Evolutionary conservation across 306 rosid species (phyloP).

Genomic region (Pterocarpus macrocarpus): DNA sequence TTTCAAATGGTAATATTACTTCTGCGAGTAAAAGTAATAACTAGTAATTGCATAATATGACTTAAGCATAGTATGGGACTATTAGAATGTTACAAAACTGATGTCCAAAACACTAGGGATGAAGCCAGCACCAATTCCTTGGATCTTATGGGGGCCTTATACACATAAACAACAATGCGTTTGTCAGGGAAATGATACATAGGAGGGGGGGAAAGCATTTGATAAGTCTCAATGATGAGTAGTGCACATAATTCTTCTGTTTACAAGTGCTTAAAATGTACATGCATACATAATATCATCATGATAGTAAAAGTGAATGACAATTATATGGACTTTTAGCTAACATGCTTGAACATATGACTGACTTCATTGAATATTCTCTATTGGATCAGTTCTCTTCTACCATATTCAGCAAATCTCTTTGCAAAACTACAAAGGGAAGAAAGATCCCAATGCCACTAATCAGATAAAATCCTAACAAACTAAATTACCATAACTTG

Average conservation of each 20-base stretch:
- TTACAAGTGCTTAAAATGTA: not conserved
- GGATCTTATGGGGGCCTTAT: slow-evolving; percentile 96
- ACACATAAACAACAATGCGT: slow-evolving; percentile 38
- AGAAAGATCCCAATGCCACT: not conserved
- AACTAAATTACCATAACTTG: not conserved
- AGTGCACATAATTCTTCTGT: not conserved
- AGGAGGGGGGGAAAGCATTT: not conserved
- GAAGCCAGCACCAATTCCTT: slow-evolving; percentile 98
- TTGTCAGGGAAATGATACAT: slow-evolving; percentile 41
- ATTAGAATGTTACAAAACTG: slow-evolving; percentile 17
- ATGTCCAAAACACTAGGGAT: slow-evolving; percentile 92
- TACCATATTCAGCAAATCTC: slow-evolving; percentile 59
- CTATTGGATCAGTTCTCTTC: slow-evolving; percentile 70
- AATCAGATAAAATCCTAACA: not conserved
- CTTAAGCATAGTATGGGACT: too few species aligned
- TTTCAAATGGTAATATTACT: too few species aligned
- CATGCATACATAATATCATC: not conserved
- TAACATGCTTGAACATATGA: not conserved
- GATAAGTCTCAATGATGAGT: slow-evolving; percentile 16
- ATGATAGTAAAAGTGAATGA: not conserved
- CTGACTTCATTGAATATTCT: slow-evolving; percentile 81
- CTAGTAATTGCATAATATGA: too few species aligned
- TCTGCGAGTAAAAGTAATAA: too few species aligned
- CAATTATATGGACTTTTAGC: slow-evolving; percentile 20
- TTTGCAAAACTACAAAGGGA: slow-evolving; percentile 42